Conservation (phyloP, 2,329 filamentous ascomycete species). For the Gaeumannomyces sp. region DNA sequence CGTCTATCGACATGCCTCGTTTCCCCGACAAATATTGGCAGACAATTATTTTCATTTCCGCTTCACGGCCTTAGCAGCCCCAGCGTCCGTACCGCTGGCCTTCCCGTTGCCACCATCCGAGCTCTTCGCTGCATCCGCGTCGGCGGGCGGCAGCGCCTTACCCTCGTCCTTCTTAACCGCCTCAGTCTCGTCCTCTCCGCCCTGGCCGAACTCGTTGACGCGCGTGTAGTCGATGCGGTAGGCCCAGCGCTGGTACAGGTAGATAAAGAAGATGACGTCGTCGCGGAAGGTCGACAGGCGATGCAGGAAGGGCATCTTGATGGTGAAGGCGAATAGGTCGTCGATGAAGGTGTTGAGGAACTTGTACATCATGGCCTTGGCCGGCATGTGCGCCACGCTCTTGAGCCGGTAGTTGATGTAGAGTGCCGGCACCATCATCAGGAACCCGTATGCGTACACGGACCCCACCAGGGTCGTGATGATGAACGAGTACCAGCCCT, state of each 20-base stretch:
- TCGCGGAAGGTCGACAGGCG: slow-evolving; percentile 87
- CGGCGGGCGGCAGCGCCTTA: slow-evolving; percentile 6
- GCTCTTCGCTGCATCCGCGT: not conserved
- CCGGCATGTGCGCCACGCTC: slow-evolving; percentile 94
- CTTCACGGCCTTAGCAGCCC: slow-evolving; percentile 4
- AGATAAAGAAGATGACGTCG: slow-evolving; percentile 97
- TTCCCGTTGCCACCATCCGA: not conserved
- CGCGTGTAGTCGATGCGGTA: slow-evolving; percentile 89
- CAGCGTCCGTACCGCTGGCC: slow-evolving; percentile 3
- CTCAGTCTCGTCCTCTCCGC: slow-evolving; percentile 76
- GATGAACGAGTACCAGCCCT: slow-evolving; percentile 96
- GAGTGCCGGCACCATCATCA: slow-evolving; percentile 96
- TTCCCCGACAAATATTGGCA: not conserved
- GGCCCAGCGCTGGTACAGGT: slow-evolving; percentile 87
- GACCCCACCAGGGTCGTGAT: slow-evolving; percentile 92
- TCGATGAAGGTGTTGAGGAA: slow-evolving; percentile 99
- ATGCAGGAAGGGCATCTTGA: slow-evolving; percentile 97
- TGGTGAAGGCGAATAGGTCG: slow-evolving; percentile 96
- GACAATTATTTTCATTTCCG: slow-evolving; percentile 2
- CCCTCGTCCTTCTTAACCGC: slow-evolving; percentile 30
- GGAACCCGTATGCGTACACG: slow-evolving; percentile 95
- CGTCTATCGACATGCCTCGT: not conserved
- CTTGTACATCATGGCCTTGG: slow-evolving; percentile 95
- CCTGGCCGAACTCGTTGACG: slow-evolving; percentile 97
- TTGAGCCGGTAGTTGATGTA: slow-evolving; percentile 99